Evolutionary conservation across 495 filamentous ascomycete species (phyloP).

Genomic region (Letharia lupina): DNA sequence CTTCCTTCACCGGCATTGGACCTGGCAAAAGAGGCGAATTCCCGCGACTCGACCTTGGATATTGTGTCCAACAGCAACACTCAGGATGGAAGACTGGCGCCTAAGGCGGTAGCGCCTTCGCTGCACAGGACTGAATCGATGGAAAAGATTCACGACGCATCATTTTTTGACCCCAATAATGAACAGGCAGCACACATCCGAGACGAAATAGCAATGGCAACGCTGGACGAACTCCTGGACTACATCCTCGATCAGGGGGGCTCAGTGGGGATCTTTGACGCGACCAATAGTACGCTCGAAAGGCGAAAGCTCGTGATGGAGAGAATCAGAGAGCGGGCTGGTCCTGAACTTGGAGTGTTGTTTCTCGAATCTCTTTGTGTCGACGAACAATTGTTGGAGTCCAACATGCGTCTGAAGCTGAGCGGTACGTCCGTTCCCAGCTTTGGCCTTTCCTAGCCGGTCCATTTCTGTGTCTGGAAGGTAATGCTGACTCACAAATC

Average conservation of each 20-base stretch:
- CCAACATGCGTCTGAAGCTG: constrained; percentile 97
- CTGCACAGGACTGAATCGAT: constrained; percentile 4
- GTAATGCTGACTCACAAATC: not conserved
- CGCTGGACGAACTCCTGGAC: constrained; percentile 81
- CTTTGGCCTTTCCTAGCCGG: not conserved
- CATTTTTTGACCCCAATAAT: constrained; percentile 92
- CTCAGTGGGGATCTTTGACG: constrained; percentile 95
- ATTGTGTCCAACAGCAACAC: constrained; percentile 19
- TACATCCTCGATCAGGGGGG: constrained; percentile 76
- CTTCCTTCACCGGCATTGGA: constrained; percentile 25
- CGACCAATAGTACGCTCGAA: constrained; percentile 88
- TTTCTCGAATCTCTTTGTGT: constrained; percentile 92
- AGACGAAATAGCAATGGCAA: constrained; percentile 86
- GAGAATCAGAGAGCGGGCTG: constrained; percentile 72
- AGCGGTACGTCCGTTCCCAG: not conserved
- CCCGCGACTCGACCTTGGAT: constrained; percentile 6
- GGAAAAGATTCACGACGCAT: constrained; percentile 70
- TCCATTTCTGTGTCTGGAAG: not conserved
- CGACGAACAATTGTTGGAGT: constrained; percentile 74
- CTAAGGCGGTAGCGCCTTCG: not conserved
- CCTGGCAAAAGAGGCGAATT: not conserved
- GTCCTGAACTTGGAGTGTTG: constrained; percentile 76
- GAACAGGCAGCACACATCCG: constrained; percentile 69
- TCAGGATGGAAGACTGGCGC: not conserved
- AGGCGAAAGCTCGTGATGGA: constrained; percentile 77